phyloP scores from a whole-genome alignment of 2,329 filamentous ascomycete genomes.

The Arthrobotrys iridis region DNA sequence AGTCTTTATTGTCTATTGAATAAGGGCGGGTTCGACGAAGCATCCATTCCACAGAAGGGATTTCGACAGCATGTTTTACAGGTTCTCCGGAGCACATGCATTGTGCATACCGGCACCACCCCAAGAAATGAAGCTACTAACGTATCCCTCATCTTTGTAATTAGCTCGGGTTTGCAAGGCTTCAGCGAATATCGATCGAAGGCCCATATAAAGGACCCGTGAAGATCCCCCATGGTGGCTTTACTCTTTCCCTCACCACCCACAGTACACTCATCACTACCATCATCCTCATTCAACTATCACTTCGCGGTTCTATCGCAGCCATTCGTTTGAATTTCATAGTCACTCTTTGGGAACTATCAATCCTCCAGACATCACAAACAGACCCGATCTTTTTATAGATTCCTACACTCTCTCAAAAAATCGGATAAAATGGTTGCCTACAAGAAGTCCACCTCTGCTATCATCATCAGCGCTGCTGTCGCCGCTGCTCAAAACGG shows the following conservation, averaged over 20 bases:
- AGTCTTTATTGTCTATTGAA: not conserved
- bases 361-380: not conserved
- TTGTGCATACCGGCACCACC: not conserved
- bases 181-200: not conserved
- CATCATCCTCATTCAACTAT: not conserved
- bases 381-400: not conserved
- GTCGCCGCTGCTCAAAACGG: constrained; percentile 37
- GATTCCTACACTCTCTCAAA: not conserved
- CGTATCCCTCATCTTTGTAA: not conserved
- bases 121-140: not conserved
- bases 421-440: constrained; percentile 48
- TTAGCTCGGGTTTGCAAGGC: no score
- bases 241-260: constrained; percentile 29
- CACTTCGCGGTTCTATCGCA: constrained; percentile 32
- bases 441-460: constrained; percentile 49
- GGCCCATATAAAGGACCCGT: constrained; percentile 42
- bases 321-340: constrained; percentile 40
- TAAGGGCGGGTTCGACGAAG: constrained; percentile 6
- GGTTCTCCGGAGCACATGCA: constrained; percentile 1
- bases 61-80: not conserved
- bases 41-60: constrained; percentile 32
- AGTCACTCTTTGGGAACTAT: constrained; percentile 49
- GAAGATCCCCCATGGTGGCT: constrained; percentile 15
- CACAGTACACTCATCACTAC: constrained; percentile 25
- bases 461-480: constrained; percentile 31